Conservation (phyloP, 1,139 yeast genomes). For the Yamadazyma friedrichii region DNA sequence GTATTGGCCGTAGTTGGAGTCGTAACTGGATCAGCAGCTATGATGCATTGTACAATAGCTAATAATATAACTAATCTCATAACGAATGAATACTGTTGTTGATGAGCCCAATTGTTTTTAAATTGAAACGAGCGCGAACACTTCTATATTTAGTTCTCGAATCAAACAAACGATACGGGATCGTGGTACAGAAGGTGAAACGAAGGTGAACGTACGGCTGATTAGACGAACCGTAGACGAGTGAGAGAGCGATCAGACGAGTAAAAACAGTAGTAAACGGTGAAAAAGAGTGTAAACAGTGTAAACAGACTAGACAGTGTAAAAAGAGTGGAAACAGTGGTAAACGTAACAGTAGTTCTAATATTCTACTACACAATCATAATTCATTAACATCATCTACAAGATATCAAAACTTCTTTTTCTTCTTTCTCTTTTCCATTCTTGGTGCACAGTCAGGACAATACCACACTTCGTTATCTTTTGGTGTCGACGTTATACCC, state of each 20-base stretch:
- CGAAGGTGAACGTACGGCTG: no score
- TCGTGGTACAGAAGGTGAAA: no score
- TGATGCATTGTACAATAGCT: slow-evolving; percentile 1
- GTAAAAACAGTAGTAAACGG: no score
- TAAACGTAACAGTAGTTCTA: no score
- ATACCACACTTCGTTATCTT: slow-evolving; percentile 65
- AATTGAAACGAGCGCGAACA: background rate
- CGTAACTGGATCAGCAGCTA: slow-evolving; percentile 11
- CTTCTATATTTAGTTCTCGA: background rate
- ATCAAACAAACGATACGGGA: no score
- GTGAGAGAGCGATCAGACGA: no score
- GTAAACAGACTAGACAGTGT: no score
- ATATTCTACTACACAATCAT: no score
- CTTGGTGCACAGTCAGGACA: slow-evolving; percentile 65
- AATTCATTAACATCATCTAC: no score
- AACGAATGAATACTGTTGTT: slow-evolving; percentile 2
- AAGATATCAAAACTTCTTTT: slow-evolving; percentile 30
- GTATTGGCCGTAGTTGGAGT: slow-evolving; percentile 8
- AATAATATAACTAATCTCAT: slow-evolving; percentile 6
- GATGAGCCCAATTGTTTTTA: background rate
- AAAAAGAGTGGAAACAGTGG: no score
- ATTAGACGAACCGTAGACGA: no score
- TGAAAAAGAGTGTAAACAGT: no score
- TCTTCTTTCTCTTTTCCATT: slow-evolving; percentile 49
- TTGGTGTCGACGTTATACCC: slow-evolving; percentile 70